Evolutionary conservation across 768 basidiomycete genomes (phyloP).

Genomic region (Calocera cornea): DNA sequence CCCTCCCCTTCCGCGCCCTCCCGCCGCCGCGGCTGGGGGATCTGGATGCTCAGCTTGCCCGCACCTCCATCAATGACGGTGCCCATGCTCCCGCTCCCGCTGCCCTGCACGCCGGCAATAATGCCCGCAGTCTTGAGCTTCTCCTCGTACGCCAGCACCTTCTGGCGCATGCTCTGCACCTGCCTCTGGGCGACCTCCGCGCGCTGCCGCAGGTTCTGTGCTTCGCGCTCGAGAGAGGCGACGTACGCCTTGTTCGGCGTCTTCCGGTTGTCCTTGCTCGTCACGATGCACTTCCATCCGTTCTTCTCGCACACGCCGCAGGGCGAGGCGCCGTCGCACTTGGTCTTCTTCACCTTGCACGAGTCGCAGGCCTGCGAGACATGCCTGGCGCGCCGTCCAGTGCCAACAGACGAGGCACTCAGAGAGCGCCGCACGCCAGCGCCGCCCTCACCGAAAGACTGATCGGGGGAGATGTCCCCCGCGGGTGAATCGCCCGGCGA

Average conservation of each 20-base stretch:
- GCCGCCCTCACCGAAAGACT: not conserved
- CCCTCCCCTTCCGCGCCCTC: not conserved
- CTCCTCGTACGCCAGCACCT: not conserved
- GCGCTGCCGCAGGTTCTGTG: not conserved
- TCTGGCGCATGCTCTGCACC: not conserved
- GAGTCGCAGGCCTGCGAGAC: not conserved
- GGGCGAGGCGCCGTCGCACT: not conserved
- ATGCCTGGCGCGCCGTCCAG: not conserved
- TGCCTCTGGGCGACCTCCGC: not conserved
- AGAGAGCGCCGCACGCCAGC: not conserved
- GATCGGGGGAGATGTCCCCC: not conserved
- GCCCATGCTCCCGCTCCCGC: not conserved
- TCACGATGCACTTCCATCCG: not conserved
- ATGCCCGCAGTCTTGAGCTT: not conserved
- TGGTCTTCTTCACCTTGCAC: not conserved
- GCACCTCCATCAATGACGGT: not conserved
- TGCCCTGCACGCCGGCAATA: not conserved
- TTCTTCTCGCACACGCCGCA: not conserved
- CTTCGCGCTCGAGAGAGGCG: not conserved
- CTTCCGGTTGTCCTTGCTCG: constrained; percentile 1
- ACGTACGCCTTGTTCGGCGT: not conserved
- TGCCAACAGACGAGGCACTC: not conserved
- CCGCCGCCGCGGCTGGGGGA: not conserved
- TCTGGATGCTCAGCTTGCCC: not conserved
- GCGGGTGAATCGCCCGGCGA: not conserved